A percentile compares a stretch with the other conserved stretches of the same genome.
These are phyloP conservation scores for Phaseolus coccineus DNA, from an alignment of 331 rosid species.

Conservation along the genomic window DNA sequence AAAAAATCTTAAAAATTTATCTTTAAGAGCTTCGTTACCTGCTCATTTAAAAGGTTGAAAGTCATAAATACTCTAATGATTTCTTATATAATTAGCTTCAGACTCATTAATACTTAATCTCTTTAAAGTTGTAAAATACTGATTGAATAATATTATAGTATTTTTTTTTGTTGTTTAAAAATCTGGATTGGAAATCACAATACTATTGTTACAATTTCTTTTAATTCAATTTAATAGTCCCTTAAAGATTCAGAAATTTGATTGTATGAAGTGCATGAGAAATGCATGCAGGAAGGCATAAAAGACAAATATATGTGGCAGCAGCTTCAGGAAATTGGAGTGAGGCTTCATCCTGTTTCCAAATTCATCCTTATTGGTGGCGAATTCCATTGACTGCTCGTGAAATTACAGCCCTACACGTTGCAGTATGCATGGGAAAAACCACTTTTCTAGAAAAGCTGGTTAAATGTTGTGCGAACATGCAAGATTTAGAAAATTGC, in stretches of 20 bases:
- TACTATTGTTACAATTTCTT: no score
- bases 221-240: no score
- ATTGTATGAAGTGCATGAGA: not conserved
- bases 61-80: no score
- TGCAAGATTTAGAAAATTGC: constrained; percentile 5
- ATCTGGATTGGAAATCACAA: no score
- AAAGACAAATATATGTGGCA: constrained; percentile 5
- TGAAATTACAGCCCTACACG: constrained; percentile 11
- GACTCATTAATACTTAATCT: no score
- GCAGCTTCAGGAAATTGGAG: not conserved
- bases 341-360: not conserved
- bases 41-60: no score
- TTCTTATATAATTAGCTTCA: no score
- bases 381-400: not conserved
- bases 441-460: not conserved
- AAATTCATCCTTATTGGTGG: not conserved
- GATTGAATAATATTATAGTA: no score
- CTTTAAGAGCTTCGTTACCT: no score
- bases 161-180: no score
- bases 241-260: not conserved
- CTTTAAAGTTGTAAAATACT: no score
- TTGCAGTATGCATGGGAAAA: constrained; percentile 20
- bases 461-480: not conserved
- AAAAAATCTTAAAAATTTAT: no score
- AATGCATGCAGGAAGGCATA: constrained; percentile 5